These are phyloP conservation scores for Sugiyamaella paludigena DNA, from an alignment of 1,139 yeast species.

Conservation along the genomic window DNA sequence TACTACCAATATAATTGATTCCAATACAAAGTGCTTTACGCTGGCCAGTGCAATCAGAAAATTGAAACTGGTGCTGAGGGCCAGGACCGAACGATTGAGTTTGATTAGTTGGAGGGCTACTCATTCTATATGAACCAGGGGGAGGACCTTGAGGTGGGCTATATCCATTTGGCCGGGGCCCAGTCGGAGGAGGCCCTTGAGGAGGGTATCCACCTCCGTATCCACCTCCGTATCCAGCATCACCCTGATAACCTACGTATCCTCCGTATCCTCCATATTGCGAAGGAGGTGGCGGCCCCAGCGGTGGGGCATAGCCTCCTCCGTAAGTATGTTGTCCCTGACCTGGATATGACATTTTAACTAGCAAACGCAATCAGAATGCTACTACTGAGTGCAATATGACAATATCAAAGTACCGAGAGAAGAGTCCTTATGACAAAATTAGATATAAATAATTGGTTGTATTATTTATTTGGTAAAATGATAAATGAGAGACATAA, in stretches of 20 bases:
- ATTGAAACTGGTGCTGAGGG: conserved; percentile 48
- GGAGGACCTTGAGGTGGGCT: conserved; percentile 36
- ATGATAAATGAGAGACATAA: too few species aligned
- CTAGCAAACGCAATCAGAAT: too few species aligned
- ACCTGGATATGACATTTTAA: conserved; percentile 32
- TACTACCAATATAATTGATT: conserved; percentile 78
- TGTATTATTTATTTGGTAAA: too few species aligned
- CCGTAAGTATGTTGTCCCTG: conserved; percentile 31
- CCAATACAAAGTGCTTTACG: conserved; percentile 85
- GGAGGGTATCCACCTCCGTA: conserved; percentile 14
- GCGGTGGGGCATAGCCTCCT: conserved; percentile 19
- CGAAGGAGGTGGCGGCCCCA: conserved; percentile 12
- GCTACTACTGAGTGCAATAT: too few species aligned
- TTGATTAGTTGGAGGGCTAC: conserved; percentile 35
- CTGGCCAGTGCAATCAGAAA: conserved; percentile 72
- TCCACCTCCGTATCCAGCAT: conserved; percentile 18
- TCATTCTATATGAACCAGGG: conserved; percentile 23
- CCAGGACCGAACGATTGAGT: conserved; percentile 41
- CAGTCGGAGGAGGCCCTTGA: conserved; percentile 25
- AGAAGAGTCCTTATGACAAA: too few species aligned
- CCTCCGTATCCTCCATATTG: conserved; percentile 14
- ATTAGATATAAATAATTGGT: too few species aligned
- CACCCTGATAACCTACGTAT: conserved; percentile 21
- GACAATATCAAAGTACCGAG: too few species aligned
- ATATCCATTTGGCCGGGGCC: conserved; percentile 29